phyloP scores from a whole-genome alignment of 257 asterid genomes.

The Avicennia marina region DNA sequence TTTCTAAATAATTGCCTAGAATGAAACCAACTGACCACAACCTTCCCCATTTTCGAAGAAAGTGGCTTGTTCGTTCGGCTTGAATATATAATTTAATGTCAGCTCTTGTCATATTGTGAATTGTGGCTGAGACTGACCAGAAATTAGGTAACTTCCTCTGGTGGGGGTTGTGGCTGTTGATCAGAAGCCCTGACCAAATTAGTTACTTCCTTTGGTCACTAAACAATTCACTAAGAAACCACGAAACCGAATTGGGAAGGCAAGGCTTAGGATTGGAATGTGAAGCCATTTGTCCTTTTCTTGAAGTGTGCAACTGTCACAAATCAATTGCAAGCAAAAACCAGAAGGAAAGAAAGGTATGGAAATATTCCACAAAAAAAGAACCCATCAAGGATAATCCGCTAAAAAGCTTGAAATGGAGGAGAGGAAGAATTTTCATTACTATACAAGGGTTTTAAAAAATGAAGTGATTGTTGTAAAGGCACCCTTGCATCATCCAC shows the following conservation, averaged over 20 bases:
- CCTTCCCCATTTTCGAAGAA: not conserved
- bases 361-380: slow-evolving; percentile 9
- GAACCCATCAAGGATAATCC: not conserved
- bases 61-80: no score
- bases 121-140: slow-evolving; percentile 11
- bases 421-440: no score
- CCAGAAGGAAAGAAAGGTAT: not conserved
- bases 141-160: slow-evolving; percentile 13
- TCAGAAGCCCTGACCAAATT: slow-evolving; percentile 16
- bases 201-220: slow-evolving; percentile 15
- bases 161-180: slow-evolving; percentile 7
- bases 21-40: not conserved
- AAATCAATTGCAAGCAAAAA: not conserved
- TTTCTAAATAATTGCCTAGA: no score
- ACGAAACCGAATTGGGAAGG: slow-evolving; percentile 1
- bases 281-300: slow-evolving; percentile 13
- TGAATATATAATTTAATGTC: no score
- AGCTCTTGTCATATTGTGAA: not conserved
- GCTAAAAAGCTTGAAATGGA: not conserved
- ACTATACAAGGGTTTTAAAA: no score
- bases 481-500: no score
- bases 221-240: not conserved
- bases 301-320: not conserved
- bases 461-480: no score
- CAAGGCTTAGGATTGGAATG: not conserved